Percentiles rank a stretch among this genome's conserved stretches.
Conservation (phyloP, 768 basidiomycete genomes). For the Plicaturopsis crispa region DNA sequence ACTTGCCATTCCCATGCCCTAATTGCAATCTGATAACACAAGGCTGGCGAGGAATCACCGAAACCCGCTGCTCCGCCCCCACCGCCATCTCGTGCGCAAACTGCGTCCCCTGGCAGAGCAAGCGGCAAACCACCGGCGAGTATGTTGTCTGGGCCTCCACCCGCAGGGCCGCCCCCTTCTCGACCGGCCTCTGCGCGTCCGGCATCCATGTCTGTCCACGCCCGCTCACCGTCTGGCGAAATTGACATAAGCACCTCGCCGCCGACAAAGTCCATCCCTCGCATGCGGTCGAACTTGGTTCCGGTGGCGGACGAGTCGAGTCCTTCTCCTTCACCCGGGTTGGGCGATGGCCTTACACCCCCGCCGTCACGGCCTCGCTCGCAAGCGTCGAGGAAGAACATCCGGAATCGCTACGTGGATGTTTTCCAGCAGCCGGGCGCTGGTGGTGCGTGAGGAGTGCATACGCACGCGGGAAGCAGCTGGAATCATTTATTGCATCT, state of each 20-base stretch:
- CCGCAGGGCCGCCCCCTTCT: conserved; percentile 30
- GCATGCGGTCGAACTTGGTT: conserved; percentile 59
- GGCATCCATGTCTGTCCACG: too few relatives aligned
- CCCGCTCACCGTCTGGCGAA: too few relatives aligned
- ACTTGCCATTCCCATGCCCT: too few relatives aligned
- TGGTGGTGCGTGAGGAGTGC: too few relatives aligned
- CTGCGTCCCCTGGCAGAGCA: conserved; percentile 68
- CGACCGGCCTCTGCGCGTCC: conserved; percentile 64
- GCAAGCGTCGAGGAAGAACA: conserved; percentile 58
- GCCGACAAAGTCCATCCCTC: conserved; percentile 42
- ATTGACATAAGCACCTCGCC: conserved; percentile 51
- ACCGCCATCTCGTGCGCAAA: conserved; percentile 81
- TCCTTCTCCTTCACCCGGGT: conserved; percentile 13
- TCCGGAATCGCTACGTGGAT: conserved; percentile 84
- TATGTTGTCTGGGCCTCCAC: too few relatives aligned
- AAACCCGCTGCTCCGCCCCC: conserved; percentile 53
- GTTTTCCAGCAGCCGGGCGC: conserved; percentile 82
- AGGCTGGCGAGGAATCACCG: conserved; percentile 56
- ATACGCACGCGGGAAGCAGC: too few relatives aligned
- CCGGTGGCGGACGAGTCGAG: conserved; percentile 35
- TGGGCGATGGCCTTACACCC: conserved; percentile 15
- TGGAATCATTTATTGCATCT: background rate
- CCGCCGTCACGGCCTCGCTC: conserved; percentile 46
- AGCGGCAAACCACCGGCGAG: conserved; percentile 27
- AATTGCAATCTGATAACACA: conserved; percentile 1